Base-by-base conservation (phyloP, 2,329 filamentous ascomycete species). In the Colletotrichum musicola region DNA sequence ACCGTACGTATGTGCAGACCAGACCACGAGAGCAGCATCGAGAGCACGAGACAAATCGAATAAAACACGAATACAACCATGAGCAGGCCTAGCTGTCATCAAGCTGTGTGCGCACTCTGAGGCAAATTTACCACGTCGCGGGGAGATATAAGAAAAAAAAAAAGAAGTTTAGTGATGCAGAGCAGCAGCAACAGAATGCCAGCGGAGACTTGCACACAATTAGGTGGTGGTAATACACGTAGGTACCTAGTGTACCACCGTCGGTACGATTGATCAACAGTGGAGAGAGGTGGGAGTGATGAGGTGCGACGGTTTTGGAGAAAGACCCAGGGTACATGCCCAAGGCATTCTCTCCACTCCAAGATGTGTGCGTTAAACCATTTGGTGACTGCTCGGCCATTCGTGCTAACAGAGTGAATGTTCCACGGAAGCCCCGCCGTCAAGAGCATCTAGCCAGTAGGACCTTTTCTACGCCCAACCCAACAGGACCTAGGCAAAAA, bases 111-210 rank as follows among this genome's bases (percentile, higher is more conserved):
- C 30, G 30, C 12, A 50, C 35, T 18, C 20, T 60, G 18, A 53
- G 47, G 13, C 46, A 58, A 64, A 61, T 42, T 38, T 35, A 62
- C 10, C 30, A 35, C 54, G 50, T 62, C 42, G 63, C 62, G 55
- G 62, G 57, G 47, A 56, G 47, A 56, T 30, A 22, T 22, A 22
- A 22, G 20, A 22, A 18, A 30, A 16, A 62, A 47, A 42, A 67
- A 62, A 35, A 49, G 62, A 46, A 46, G 44, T 18, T 66, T 57
- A 27, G 50, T 50, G 65, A 53, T 22, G 62, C 56, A 65, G 62
- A 27, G 35, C 10, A 64, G 35, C 54, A 64, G 46, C 40, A 25
- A 44, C 38, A 61, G 49, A 47, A 16, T 20, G n/a, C 25, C 22
- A 38, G n/a, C 25, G 16, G n/a, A n/a, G 50, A 63, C 56, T 44